A percentile compares a stretch with the other conserved stretches of the same genome.
Conservation (phyloP, 306 rosid species). For the Fagus sylvatica region DNA sequence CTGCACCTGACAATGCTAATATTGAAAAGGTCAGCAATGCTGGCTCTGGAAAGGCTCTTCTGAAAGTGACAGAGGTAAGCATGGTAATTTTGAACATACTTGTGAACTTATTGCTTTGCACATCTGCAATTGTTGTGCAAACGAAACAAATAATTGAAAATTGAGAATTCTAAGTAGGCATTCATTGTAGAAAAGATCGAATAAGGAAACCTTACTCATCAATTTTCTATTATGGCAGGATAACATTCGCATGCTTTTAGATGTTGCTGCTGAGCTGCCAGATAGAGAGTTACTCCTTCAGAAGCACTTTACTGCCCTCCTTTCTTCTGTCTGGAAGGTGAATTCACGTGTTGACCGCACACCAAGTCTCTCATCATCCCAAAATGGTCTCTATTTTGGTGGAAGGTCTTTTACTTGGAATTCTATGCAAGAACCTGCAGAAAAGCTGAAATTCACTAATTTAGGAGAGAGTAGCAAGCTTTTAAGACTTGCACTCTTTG, state of each 20-base stretch:
- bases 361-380: conserved; percentile 40
- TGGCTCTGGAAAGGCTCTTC: conserved; percentile 92
- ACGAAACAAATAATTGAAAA: neutral
- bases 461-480: conserved; percentile 54
- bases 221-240: conserved; percentile 57
- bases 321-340: conserved; percentile 75
- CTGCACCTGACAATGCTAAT: conserved; percentile 60
- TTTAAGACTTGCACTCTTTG: conserved; percentile 71
- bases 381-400: conserved; percentile 60
- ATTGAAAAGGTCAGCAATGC: conserved; percentile 63
- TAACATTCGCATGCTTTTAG: conserved; percentile 68
- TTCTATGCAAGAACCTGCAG: conserved; percentile 50
- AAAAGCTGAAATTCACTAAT: conserved; percentile 50
- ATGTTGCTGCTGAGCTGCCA: conserved; percentile 80
- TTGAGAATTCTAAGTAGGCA: neutral
- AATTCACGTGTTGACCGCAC: conserved; percentile 40
- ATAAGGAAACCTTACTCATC: conserved; percentile 1
- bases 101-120: conserved; percentile 5
- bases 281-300: conserved; percentile 79
- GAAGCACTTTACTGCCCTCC: conserved; percentile 83
- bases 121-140: conserved; percentile 6
- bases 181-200: neutral
- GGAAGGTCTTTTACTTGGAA: conserved; percentile 44
- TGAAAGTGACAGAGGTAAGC: conserved; percentile 90
- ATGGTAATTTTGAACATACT: conserved; percentile 17